Evolutionary conservation across 176 grass and related monocot genomes (phyloP), one percentile per base, ranked within the genome.

Genomic region (Coix lacrymajobi): DNA sequence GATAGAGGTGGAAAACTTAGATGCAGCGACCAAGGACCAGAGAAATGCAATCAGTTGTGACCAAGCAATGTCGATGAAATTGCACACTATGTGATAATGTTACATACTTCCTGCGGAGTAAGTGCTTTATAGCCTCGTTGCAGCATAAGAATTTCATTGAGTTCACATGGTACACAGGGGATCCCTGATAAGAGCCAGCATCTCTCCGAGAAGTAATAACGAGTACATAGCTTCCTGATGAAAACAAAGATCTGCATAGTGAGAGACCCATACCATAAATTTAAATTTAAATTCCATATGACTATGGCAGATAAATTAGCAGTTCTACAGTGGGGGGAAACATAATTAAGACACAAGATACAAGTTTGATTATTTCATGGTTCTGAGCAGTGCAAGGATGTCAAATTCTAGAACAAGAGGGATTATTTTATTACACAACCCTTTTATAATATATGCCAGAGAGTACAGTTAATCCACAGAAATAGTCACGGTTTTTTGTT

Each of bases 91-190:
- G 14, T 62, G 76, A 73, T 62, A 17, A 73, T 30, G 71, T 79
- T 66, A 6, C 87, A 62, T 95, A 98, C 96, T 86, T 98, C 92
- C 77, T 98, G 92, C 52, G 89, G 54, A 84, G 96, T 98, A 90
- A 95, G 79, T 93, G 56, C 85, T 82, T 95, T 73, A 93, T 81
- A 87, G 92, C 92, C 69, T 92, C 91, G 28, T 95, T 92, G 84
- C 92, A 98, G 86, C 61, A 86, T 41, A 98, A 88, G 85, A 98
- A 91, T 89, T 90, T 95, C 89, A 95, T 98, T 8, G 91, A 91
- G 26, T 84, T 85, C 36, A 81, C 96, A 86, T 69, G 51, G 79
- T 95, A 93, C 71, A 98, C 75, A 76, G 89, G 58, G 65, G 79
- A 91, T 52, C 87, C 93, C 37, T 76, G 86, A 93, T 93, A 93